phyloP scores from a whole-genome alignment of 352 stramenopile genomes.

The Chrysophaeum taylorii region DNA sequence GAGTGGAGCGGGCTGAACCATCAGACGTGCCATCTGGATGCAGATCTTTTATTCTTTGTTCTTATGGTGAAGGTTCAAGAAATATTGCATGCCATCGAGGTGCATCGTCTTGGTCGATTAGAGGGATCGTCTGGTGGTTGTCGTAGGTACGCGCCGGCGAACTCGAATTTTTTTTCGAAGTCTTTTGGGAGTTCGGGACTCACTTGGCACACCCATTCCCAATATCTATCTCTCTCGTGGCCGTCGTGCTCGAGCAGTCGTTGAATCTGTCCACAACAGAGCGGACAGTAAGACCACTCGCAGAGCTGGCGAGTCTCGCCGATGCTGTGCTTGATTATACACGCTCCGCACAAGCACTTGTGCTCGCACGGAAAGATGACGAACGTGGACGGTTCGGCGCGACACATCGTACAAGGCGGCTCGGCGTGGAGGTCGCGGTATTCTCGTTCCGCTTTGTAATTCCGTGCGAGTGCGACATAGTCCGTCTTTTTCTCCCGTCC shows the following conservation, averaged over 20 bases:
- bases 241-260: not conserved
- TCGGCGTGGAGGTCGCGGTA: constrained; percentile 2
- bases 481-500: constrained; percentile 13
- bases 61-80: too few relatives aligned
- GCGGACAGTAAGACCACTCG: constrained; percentile 2
- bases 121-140: not conserved
- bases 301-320: not conserved
- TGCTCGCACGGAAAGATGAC: constrained; percentile 14
- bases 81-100: too few relatives aligned
- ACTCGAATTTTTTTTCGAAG: constrained; percentile 1
- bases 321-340: not conserved
- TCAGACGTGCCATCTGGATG: too few relatives aligned
- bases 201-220: not conserved
- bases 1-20: too few relatives aligned
- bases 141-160: constrained; percentile 7
- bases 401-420: too few relatives aligned
- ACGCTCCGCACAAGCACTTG: constrained; percentile 6
- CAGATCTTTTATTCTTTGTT: too few relatives aligned
- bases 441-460: not conserved
- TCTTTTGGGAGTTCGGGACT: not conserved
- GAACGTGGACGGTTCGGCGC: too few relatives aligned
- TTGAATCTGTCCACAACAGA: constrained; percentile 8
- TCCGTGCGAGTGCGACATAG: constrained; percentile 1
- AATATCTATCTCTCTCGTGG: not conserved
- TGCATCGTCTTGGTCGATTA: too few relatives aligned